These are phyloP conservation scores for Termitomyces bulborhizus DNA, from an alignment of 768 basidiomycete species.

Conservation along the genomic window DNA sequence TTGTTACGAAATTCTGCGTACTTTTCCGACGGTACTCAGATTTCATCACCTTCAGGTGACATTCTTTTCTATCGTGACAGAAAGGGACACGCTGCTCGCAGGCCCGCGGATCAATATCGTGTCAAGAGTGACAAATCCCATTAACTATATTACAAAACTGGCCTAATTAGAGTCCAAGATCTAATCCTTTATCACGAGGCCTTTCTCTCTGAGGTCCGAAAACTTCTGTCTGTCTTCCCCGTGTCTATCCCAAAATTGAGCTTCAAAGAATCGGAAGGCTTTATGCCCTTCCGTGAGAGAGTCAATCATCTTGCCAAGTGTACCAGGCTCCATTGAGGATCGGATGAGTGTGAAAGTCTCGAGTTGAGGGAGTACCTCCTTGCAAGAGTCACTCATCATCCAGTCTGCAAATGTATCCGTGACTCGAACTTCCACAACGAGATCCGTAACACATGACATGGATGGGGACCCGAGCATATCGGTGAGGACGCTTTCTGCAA, in stretches of 20 bases:
- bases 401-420: background rate
- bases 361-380: background rate
- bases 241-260: background rate
- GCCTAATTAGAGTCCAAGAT: background rate
- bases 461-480: slow-evolving; percentile 1
- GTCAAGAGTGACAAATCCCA: background rate
- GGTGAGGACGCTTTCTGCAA: background rate
- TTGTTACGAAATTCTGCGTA: background rate
- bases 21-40: background rate
- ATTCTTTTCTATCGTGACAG: slow-evolving; percentile 4
- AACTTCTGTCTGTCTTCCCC: background rate
- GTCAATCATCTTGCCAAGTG: background rate
- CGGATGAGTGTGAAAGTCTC: background rate
- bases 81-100: background rate
- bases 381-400: background rate
- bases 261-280: background rate
- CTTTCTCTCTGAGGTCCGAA: background rate
- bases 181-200: background rate
- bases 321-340: background rate
- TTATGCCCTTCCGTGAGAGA: background rate
- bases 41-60: background rate
- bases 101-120: background rate
- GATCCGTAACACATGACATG: background rate
- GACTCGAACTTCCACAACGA: background rate
- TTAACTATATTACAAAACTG: background rate